These are phyloP conservation scores for Fusarium sambucinum DNA, from an alignment of 2,329 filamentous ascomycete genomes.

Conservation along the genomic window DNA sequence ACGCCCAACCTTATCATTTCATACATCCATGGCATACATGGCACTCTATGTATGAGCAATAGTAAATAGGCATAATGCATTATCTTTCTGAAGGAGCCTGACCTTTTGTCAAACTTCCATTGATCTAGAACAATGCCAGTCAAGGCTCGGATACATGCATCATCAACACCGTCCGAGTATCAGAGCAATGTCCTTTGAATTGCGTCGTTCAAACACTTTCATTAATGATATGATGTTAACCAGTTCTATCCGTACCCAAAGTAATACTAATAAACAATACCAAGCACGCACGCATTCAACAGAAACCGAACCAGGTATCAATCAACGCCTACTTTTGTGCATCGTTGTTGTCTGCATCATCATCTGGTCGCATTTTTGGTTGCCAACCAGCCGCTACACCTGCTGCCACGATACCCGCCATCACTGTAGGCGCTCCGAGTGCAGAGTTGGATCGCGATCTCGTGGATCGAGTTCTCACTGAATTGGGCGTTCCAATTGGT, in stretches of 20 bases:
- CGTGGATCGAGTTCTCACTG: slow-evolving; percentile 75
- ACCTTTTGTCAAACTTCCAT: no score
- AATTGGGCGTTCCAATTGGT: slow-evolving; percentile 67
- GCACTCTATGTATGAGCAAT: background rate
- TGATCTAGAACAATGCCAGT: background rate
- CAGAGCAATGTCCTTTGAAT: background rate
- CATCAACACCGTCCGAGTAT: background rate
- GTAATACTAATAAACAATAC: slow-evolving; percentile 40
- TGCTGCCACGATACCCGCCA: slow-evolving; percentile 85
- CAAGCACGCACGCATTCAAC: slow-evolving; percentile 6
- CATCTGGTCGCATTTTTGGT: slow-evolving; percentile 61
- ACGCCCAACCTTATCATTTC: background rate
- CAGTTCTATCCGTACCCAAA: slow-evolving; percentile 44
- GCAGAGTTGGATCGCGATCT: slow-evolving; percentile 76
- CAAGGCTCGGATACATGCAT: background rate
- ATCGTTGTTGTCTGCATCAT: slow-evolving; percentile 43
- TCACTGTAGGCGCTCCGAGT: slow-evolving; percentile 79
- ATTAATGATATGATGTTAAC: slow-evolving; percentile 24
- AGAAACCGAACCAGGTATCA: slow-evolving; percentile 18
- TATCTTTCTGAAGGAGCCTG: background rate
- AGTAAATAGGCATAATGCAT: background rate
- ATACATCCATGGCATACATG: background rate
- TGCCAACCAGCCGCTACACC: slow-evolving; percentile 83
- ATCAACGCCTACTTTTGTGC: slow-evolving; percentile 45
- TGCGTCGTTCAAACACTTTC: slow-evolving; percentile 25